Conservation (phyloP, 345 rosid genomes). For the Schrenkiella parvula region DNA sequence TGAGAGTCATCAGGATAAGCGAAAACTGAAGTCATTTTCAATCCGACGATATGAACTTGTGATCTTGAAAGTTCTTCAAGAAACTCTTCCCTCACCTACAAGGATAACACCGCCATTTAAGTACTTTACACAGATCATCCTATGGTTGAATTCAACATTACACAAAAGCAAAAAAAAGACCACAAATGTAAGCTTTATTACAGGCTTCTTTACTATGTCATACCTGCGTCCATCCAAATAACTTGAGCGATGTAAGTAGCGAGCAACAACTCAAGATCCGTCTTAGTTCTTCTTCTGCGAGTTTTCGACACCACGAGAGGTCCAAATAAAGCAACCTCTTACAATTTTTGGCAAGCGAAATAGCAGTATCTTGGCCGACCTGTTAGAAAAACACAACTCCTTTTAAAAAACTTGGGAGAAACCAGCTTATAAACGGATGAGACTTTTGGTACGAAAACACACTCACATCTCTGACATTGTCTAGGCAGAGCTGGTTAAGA, state of each 20-base stretch:
- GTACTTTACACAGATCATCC: not conserved
- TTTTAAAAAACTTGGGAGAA: not conserved
- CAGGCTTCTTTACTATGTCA: not conserved
- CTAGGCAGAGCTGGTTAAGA: conserved; percentile 45
- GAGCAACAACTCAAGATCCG: conserved; percentile 47
- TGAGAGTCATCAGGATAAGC: conserved; percentile 20
- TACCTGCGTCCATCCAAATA: conserved; percentile 70
- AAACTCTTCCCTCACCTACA: conserved; percentile 14
- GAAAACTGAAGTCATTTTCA: conserved; percentile 19
- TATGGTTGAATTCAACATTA: not conserved
- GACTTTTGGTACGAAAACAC: not conserved
- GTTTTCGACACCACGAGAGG: conserved; percentile 59
- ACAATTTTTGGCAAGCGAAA: conserved; percentile 42
- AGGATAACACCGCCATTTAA: not conserved
- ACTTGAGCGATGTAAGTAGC: conserved; percentile 45
- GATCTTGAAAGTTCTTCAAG: conserved; percentile 32
- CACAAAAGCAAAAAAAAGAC: not conserved
- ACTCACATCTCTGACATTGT: conserved; percentile 38
- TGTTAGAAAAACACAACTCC: conserved; percentile 23
- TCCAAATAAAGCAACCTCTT: conserved; percentile 46
- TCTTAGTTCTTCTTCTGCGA: conserved; percentile 48
- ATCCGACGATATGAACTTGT: conserved; percentile 35
- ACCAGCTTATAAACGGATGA: conserved; percentile 4
- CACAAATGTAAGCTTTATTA: not conserved
- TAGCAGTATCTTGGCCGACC: conserved; percentile 48